These are phyloP conservation scores for Phytophthora ohioensis DNA, from an alignment of 352 stramenopile genomes.

Conservation along the genomic window DNA sequence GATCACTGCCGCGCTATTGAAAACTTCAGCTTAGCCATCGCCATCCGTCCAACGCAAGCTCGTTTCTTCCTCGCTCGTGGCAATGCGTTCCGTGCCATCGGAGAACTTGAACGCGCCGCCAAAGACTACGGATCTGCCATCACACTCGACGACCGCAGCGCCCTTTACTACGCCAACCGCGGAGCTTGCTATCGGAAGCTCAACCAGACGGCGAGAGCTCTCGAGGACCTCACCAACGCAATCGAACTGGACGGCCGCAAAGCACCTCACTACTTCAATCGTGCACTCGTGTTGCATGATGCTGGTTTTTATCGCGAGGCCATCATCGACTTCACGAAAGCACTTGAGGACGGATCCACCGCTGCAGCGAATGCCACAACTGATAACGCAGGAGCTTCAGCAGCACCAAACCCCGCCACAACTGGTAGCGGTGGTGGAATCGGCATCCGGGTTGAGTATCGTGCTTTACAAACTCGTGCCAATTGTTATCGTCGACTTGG, in stretches of 20 bases:
- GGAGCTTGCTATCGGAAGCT: conserved; percentile 82
- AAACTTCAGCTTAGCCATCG: conserved; percentile 78
- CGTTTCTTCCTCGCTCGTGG: conserved; percentile 80
- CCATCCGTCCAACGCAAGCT: conserved; percentile 70
- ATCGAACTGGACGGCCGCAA: conserved; percentile 81
- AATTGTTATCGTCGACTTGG: conserved; percentile 73
- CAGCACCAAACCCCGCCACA: not conserved
- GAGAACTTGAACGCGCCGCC: conserved; percentile 69
- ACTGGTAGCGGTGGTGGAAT: conserved; percentile 32
- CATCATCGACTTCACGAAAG: conserved; percentile 75
- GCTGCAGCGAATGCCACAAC: not conserved
- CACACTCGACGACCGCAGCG: conserved; percentile 66
- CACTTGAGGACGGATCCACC: conserved; percentile 72
- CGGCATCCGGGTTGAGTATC: conserved; percentile 71
- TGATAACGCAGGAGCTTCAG: conserved; percentile 13
- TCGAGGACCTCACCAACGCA: conserved; percentile 75
- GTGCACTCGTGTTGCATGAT: conserved; percentile 75
- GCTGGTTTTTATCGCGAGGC: conserved; percentile 71
- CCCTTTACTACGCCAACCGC: conserved; percentile 80
- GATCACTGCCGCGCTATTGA: conserved; percentile 82
- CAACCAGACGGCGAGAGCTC: conserved; percentile 56
- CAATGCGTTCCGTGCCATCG: conserved; percentile 79
- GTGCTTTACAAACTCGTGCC: conserved; percentile 69
- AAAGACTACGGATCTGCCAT: conserved; percentile 72
- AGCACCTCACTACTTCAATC: conserved; percentile 79